phyloP scores from a whole-genome alignment of 78 protist genomes.

The Dictyostelium purpureum region DNA sequence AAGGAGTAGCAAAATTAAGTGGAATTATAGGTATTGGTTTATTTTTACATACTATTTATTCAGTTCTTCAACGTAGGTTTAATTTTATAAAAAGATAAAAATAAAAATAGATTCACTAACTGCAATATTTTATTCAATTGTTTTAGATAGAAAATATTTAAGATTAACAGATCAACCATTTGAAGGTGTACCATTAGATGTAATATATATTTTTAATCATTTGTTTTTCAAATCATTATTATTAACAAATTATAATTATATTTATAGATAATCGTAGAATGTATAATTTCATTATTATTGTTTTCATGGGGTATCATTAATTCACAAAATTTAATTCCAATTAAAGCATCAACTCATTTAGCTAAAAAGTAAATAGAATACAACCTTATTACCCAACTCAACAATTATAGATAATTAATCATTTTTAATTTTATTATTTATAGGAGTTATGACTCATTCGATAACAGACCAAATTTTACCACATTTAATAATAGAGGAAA shows the following conservation, averaged over 20 bases:
- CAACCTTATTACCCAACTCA: background rate
- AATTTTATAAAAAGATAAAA: background rate
- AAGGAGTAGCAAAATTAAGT: background rate
- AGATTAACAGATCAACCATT: slow-evolving; percentile 57
- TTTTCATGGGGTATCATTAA: slow-evolving; percentile 52
- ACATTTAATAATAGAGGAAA: slow-evolving; percentile 48
- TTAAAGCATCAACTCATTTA: slow-evolving; percentile 45
- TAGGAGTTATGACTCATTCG: slow-evolving; percentile 55
- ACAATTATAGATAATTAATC: background rate
- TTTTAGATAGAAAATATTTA: slow-evolving; percentile 54
- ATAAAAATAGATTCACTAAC: background rate
- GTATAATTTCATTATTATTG: slow-evolving; percentile 41
- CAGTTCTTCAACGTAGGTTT: slow-evolving; percentile 67
- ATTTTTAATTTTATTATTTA: background rate
- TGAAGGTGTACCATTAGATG: slow-evolving; percentile 72
- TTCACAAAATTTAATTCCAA: slow-evolving; percentile 43
- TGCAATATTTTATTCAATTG: too few species aligned
- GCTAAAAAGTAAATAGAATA: slow-evolving; percentile 35
- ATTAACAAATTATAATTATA: background rate
- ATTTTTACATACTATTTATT: slow-evolving; percentile 51
- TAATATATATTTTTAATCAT: background rate
- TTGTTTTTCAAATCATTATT: background rate
- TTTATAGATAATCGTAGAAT: slow-evolving; percentile 48
- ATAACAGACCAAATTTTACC: slow-evolving; percentile 54
- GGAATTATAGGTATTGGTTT: slow-evolving; percentile 17